Conservation (phyloP, 2,329 filamentous ascomycete species). For the Cladobotryum mycophilum region DNA sequence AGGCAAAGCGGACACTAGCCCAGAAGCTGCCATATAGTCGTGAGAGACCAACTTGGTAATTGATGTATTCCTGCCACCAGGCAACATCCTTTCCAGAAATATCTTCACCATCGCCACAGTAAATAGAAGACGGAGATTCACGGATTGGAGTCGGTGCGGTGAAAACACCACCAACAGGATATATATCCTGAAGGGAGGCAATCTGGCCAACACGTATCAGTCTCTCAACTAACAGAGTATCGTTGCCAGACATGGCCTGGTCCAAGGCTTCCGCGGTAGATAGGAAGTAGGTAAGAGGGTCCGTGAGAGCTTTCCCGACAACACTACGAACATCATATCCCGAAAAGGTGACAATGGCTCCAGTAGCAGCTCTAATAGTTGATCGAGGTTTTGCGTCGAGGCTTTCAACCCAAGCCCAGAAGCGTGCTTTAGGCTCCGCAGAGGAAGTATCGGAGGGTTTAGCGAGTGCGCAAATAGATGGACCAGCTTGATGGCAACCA, state of each 20-base stretch:
- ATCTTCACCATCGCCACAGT: slow-evolving; percentile 1
- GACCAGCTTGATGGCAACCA: slow-evolving; percentile 2
- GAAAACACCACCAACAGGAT: neutral
- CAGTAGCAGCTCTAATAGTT: too few relatives aligned
- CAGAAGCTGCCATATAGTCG: neutral
- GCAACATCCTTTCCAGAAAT: neutral
- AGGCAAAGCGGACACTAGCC: slow-evolving; percentile 1
- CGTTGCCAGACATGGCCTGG: too few relatives aligned
- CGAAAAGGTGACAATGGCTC: too few relatives aligned
- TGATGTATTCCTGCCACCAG: neutral
- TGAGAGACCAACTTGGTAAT: neutral
- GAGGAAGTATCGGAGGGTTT: neutral
- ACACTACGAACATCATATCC: too few relatives aligned
- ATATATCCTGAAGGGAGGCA: neutral
- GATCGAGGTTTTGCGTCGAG: too few relatives aligned
- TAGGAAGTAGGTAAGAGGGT: too few relatives aligned
- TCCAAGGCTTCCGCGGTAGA: too few relatives aligned
- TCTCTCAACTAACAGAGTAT: neutral
- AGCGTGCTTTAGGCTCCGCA: too few relatives aligned
- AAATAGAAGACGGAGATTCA: neutral
- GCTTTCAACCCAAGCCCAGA: too few relatives aligned
- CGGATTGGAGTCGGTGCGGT: neutral
- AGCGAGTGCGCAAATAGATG: slow-evolving; percentile 1
- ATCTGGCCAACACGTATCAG: neutral
- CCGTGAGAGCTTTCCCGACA: too few relatives aligned